Evolutionary conservation across 805 yeast genomes (phyloP), one percentile per base, ranked within the genome.

Genomic region (Vanderwaltozyma verrucispora): DNA sequence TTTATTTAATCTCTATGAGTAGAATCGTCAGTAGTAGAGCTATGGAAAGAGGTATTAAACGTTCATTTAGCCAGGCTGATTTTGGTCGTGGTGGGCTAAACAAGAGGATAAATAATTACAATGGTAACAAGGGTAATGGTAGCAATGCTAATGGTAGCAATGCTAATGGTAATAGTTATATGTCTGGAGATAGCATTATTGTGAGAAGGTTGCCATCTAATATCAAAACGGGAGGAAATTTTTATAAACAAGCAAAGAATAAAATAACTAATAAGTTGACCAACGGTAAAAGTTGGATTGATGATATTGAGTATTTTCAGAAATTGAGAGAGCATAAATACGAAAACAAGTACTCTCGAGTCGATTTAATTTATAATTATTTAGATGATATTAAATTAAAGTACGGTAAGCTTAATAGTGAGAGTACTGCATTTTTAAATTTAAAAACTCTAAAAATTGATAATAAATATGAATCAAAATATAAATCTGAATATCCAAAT

Each of bases 221-320:
- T 15, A 4, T 30, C 7, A 36, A 24, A 10, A 29, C 21, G 13
- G 43, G 43, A 7, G 21, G 17, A 5, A 31, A 28, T 4, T 10
- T 28, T 14, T 40, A 33, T 33, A 33, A 33, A 14, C 14, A 33
- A 14, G n/a, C 27, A 11, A 3, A 19, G 8, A 28, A 28, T 6
- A 14, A 33, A 2, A 28, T 45, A 1, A 23, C 25, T 17, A 39
- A 42, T 26, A 39, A 32, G 16, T 16, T 34, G 7, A 40, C 39
- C 10, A 24, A 29, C 13, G 32, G 24, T 9, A 15, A 26, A 9
- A 41, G 45, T 15, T 53, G 58, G 58, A 30, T 51, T 9, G 40
- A 42, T 15, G 43, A 43, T 2, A 40, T 37, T 26, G 45, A 41
- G 3, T 44, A 50, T 36, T 53, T 49, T 33, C 44, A 44, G 13